Evolutionary conservation across 371 early-diverging fungal genomes (phyloP).

Genomic region (Syncephalis plumigaleata): DNA sequence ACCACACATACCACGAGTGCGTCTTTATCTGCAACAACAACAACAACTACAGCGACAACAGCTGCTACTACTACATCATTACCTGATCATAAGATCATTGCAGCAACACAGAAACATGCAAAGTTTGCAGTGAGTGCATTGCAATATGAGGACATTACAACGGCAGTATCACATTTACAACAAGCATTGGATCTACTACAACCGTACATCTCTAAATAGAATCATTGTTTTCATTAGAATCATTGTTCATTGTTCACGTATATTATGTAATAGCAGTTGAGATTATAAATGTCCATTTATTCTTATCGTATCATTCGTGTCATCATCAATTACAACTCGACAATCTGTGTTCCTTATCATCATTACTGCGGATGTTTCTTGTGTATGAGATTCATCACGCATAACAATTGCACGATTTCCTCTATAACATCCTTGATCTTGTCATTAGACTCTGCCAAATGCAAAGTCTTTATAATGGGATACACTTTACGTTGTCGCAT

Average conservation of each 20-base stretch:
- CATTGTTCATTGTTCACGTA: no score
- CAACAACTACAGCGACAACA: constrained; percentile 1
- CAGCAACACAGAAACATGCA: constrained; percentile 69
- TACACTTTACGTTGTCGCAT: constrained; percentile 71
- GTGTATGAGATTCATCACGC: constrained; percentile 44
- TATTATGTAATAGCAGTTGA: no score
- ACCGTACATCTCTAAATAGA: constrained; percentile 2
- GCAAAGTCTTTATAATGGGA: constrained; percentile 65
- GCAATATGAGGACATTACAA: constrained; percentile 80
- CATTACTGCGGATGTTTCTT: no score
- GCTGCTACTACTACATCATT: constrained; percentile 5
- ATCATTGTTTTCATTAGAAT: no score
- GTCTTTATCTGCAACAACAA: constrained; percentile 1
- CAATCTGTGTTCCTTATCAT: no score
- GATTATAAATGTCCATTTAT: no score
- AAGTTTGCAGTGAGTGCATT: constrained; percentile 89
- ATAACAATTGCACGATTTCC: constrained; percentile 69
- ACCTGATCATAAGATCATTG: constrained; percentile 33
- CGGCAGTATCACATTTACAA: constrained; percentile 67
- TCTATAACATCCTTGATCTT: constrained; percentile 48
- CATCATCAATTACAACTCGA: no score
- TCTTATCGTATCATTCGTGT: no score
- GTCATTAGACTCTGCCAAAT: constrained; percentile 48
- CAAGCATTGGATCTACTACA: constrained; percentile 38
- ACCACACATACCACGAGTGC: constrained; percentile 1